These are phyloP conservation scores for Calocybe gangraenosa DNA, from an alignment of 768 basidiomycete genomes.

Conservation along the genomic window DNA sequence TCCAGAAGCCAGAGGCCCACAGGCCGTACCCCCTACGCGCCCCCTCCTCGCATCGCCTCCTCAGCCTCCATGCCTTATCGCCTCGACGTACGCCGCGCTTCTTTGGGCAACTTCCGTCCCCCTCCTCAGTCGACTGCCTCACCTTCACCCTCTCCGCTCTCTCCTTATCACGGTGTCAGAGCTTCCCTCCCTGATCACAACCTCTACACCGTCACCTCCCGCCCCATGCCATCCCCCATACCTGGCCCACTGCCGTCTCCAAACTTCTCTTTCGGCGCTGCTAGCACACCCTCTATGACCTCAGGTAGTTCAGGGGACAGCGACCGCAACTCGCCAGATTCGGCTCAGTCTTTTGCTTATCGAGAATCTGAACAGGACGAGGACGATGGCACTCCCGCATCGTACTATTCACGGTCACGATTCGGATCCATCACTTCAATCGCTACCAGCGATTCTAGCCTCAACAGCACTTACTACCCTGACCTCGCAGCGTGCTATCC, in stretches of 20 bases:
- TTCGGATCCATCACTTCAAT: slow-evolving; percentile 62
- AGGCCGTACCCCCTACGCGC: slow-evolving; percentile 26
- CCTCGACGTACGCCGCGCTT: slow-evolving; percentile 35
- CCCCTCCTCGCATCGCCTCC: slow-evolving; percentile 21
- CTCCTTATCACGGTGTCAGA: slow-evolving; percentile 38
- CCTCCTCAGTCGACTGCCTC: slow-evolving; percentile 30
- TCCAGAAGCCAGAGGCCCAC: slow-evolving; percentile 28
- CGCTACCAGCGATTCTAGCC: slow-evolving; percentile 56
- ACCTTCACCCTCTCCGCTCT: slow-evolving; percentile 40
- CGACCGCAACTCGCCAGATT: slow-evolving; percentile 55
- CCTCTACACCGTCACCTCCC: slow-evolving; percentile 44
- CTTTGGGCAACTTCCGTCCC: slow-evolving; percentile 35
- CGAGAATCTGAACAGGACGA: slow-evolving; percentile 50
- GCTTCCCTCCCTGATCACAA: slow-evolving; percentile 48
- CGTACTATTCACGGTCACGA: slow-evolving; percentile 48
- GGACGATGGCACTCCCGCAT: slow-evolving; percentile 40
- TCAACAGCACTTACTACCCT: slow-evolving; percentile 46
- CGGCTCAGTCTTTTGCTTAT: slow-evolving; percentile 41
- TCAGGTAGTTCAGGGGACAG: slow-evolving; percentile 47
- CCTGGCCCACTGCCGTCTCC: slow-evolving; percentile 60
- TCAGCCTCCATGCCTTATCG: slow-evolving; percentile 29
- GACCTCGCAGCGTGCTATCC: slow-evolving; percentile 36
- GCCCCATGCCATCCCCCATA: slow-evolving; percentile 38
- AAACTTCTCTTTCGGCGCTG: slow-evolving; percentile 61
- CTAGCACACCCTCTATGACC: slow-evolving; percentile 45